A percentile compares a stretch with the other conserved stretches of the same genome.
These are phyloP conservation scores for Agrostemma githago DNA, from an alignment of 148 eudicot species.

Conservation along the genomic window DNA sequence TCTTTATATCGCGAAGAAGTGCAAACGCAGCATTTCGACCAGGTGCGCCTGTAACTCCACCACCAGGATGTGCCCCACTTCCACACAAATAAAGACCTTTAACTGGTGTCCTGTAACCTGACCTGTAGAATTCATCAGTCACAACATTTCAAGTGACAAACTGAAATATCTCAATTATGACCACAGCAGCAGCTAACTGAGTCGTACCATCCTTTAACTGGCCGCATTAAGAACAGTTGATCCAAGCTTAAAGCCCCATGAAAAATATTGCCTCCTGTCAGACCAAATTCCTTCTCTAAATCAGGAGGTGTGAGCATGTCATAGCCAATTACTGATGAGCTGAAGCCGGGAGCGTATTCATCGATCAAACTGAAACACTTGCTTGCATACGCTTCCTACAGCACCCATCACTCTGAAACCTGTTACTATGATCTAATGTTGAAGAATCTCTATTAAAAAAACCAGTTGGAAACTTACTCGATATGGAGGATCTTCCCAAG, in stretches of 20 bases:
- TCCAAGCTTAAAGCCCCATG: conserved; percentile 1
- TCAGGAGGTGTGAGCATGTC: conserved; percentile 94
- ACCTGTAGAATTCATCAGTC: background rate
- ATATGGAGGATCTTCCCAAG: conserved; percentile 78
- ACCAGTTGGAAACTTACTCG: conserved; percentile 44
- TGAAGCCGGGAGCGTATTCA: conserved; percentile 80
- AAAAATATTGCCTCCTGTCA: conserved; percentile 36
- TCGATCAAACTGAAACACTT: conserved; percentile 65
- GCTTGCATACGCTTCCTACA: conserved; percentile 60
- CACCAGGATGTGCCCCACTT: conserved; percentile 14
- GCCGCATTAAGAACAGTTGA: conserved; percentile 2
- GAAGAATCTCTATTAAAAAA: background rate
- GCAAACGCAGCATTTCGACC: conserved; percentile 5
- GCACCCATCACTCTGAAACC: background rate
- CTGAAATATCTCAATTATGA: background rate
- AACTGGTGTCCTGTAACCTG: conserved; percentile 13
- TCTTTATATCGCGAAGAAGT: conserved; percentile 2
- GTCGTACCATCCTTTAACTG: conserved; percentile 7
- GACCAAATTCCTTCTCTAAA: conserved; percentile 67
- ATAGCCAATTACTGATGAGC: conserved; percentile 68
- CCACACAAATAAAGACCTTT: conserved; percentile 14
- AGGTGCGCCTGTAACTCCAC: conserved; percentile 12
- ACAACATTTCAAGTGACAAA: background rate
- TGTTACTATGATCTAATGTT: background rate
- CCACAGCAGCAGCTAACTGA: background rate